Evolutionary conservation across 352 stramenopile species (phyloP).

Genomic region (Globisporangium splendens): DNA sequence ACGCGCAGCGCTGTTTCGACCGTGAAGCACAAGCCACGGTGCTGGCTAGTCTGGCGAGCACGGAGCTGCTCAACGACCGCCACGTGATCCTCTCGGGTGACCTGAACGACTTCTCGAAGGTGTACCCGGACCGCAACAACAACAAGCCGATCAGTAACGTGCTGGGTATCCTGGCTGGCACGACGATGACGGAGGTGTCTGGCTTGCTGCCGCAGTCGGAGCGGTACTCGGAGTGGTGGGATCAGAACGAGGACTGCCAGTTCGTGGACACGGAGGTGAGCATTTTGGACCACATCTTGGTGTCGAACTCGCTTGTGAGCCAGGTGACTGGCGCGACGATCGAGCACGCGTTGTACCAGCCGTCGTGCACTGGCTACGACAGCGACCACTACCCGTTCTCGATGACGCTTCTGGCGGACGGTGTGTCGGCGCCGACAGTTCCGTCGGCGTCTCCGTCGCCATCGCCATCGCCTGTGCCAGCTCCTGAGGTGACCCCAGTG

Average conservation of each 20-base stretch:
- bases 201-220: constrained; percentile 29
- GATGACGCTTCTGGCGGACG: constrained; percentile 12
- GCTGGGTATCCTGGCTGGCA: constrained; percentile 39
- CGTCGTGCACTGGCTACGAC: constrained; percentile 21
- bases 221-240: constrained; percentile 61
- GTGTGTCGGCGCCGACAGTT: no score
- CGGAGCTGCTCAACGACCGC: constrained; percentile 30
- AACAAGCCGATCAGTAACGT: constrained; percentile 56
- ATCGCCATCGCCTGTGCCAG: no score
- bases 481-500: no score
- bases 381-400: constrained; percentile 34
- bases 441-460: no score
- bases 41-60: constrained; percentile 36
- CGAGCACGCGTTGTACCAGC: constrained; percentile 21
- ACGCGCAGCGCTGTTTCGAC: constrained; percentile 49
- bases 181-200: constrained; percentile 42
- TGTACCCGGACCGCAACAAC: constrained; percentile 50
- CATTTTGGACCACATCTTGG: constrained; percentile 28
- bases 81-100: constrained; percentile 65
- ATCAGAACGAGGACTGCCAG: constrained; percentile 58
- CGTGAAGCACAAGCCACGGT: constrained; percentile 61
- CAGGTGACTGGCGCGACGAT: constrained; percentile 18
- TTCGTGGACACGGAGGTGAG: constrained; percentile 44
- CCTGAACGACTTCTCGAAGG: constrained; percentile 61
- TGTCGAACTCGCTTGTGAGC: constrained; percentile 26